phyloP scores from a whole-genome alignment of 179 eudicot species.

The Silene coronaria region DNA sequence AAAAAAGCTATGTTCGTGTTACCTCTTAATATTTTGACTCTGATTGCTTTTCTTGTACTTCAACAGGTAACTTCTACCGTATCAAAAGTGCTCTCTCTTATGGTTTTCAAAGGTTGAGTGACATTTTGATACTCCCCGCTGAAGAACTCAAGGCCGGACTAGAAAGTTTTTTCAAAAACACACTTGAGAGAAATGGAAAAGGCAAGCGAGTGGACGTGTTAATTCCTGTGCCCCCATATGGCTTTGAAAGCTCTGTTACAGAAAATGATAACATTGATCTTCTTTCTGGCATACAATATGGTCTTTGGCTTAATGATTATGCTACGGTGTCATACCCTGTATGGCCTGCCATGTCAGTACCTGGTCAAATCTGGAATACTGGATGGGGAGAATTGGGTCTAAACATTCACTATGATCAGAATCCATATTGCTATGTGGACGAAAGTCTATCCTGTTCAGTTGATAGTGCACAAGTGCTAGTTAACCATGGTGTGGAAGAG shows the following conservation, averaged over 20 bases:
- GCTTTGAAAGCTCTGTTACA: conserved; percentile 20
- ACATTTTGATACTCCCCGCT: conserved; percentile 24
- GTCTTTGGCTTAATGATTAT: conserved; percentile 26
- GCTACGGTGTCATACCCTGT: conserved; percentile 19
- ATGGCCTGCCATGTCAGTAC: background rate
- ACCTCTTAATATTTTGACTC: background rate
- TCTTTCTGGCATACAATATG: conserved; percentile 29
- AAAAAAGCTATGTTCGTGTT: too few relatives aligned
- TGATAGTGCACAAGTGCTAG: conserved; percentile 11
- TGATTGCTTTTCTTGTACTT: conserved; percentile 4
- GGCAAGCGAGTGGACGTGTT: conserved; percentile 31
- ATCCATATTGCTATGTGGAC: conserved; percentile 10
- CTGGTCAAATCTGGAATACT: conserved; percentile 16
- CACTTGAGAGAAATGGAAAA: conserved; percentile 30
- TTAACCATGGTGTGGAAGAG: conserved; percentile 9
- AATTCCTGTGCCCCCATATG: conserved; percentile 27
- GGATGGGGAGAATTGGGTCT: conserved; percentile 22
- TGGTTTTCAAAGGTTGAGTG: conserved; percentile 31
- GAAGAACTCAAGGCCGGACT: conserved; percentile 28
- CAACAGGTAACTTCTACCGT: conserved; percentile 35
- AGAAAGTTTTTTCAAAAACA: conserved; percentile 31
- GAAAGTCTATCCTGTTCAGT: conserved; percentile 9
- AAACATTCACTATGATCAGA: conserved; percentile 18
- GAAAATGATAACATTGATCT: conserved; percentile 18
- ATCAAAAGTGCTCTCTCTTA: conserved; percentile 36